Base-by-base conservation (phyloP, 495 filamentous ascomycete genomes). In the Lasiosphaeria hispida region DNA sequence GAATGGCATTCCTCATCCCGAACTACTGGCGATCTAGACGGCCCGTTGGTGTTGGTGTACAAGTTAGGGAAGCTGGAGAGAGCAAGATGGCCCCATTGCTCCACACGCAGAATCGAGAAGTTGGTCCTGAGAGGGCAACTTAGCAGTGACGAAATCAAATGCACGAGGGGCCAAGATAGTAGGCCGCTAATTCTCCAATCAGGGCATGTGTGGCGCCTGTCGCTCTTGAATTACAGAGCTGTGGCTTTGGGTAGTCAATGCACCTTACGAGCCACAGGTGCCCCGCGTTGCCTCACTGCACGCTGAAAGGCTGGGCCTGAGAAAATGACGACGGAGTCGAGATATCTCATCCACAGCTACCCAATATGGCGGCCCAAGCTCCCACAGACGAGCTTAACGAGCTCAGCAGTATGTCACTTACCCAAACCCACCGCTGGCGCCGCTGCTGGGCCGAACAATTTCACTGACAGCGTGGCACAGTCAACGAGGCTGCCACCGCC, bases 1-100 rank as follows among this genome's bases (percentile, higher is more conserved):
- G 67, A 69, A 64, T 76, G 77, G 77, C 80, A 82, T 82, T 55
- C 77, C 80, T 79, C 79, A 82, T 80, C 63, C 67, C 72, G 71
- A 59, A 43, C 23, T 30, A 5, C 23, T 30, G 23, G 5, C 23
- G 5, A 30, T 30, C 23, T 30, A 5, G 23, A 30, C 5, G 23
- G 23, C 23, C 23, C 23, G 23, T 2, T 30, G 23, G 23, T 9
- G 8, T 48, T 54, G 18, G 39, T 60, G 38, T 2, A 43, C 48
- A 30, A 2, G 9, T 10, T 17, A 11, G n/a, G 15, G 36, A 43
- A 18, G 30, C 14, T 55, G 3, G 23, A 43, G 18, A 10, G 3
- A 15, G 39, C 7, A 44, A 11, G 10, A 30, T 18, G 5, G 9
- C 30, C 5, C 30, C 33, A 40, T 18, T 14, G 48, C 6, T 19